phyloP scores from a whole-genome alignment of 805 yeast genomes.

The Nakazawaea anatomiae region DNA sequence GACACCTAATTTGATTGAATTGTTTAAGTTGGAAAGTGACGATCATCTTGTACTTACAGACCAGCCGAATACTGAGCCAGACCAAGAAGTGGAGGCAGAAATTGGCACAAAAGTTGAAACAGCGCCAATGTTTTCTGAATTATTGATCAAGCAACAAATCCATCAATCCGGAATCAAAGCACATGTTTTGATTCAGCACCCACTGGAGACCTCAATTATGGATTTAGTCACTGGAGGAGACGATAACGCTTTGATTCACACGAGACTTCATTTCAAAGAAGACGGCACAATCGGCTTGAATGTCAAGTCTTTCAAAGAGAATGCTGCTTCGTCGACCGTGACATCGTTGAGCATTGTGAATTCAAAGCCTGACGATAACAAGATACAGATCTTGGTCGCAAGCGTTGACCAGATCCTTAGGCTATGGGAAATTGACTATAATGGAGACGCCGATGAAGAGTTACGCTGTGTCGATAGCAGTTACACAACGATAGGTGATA shows the following conservation, averaged over 20 bases:
- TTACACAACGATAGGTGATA: constrained; percentile 86
- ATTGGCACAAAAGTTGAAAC: constrained; percentile 1
- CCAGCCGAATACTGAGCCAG: background rate
- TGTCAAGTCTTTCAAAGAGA: constrained; percentile 29
- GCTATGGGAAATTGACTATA: constrained; percentile 47
- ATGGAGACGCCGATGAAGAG: constrained; percentile 15
- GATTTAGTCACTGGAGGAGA: constrained; percentile 81
- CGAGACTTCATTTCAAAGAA: constrained; percentile 26
- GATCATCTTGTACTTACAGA: background rate
- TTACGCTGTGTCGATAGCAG: constrained; percentile 30
- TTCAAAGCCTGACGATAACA: constrained; percentile 3
- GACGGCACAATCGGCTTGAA: constrained; percentile 21
- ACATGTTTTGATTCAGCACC: constrained; percentile 25
- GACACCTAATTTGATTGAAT: constrained; percentile 15
- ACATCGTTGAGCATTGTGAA: constrained; percentile 49
- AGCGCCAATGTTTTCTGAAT: constrained; percentile 18
- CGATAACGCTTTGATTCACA: constrained; percentile 65
- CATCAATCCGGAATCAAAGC: constrained; percentile 88
- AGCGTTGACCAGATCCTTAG: constrained; percentile 82
- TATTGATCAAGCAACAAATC: constrained; percentile 39
- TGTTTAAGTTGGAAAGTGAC: background rate
- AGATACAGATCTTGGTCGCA: constrained; percentile 41
- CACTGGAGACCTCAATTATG: constrained; percentile 4
- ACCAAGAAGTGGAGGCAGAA: constrained; percentile 2
- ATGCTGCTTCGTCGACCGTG: constrained; percentile 84